A percentile compares a stretch with the other conserved stretches of the same genome.
These are phyloP conservation scores for Pyrenopolyporus hunteri DNA, from an alignment of 495 filamentous ascomycete genomes.

Conservation along the genomic window DNA sequence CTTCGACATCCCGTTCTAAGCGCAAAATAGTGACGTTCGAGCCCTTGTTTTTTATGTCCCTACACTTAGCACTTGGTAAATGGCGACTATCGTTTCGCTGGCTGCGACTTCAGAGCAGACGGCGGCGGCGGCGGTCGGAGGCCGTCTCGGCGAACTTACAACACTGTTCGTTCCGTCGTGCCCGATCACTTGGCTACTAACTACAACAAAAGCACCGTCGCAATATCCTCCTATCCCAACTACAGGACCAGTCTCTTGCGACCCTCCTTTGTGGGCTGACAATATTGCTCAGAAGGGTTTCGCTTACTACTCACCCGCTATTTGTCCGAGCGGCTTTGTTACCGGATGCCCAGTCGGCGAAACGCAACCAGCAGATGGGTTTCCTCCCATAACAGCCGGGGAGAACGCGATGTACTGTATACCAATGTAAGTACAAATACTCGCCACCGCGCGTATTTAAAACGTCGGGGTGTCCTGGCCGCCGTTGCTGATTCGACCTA, in stretches of 20 bases:
- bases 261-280: slow-evolving; percentile 45
- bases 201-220: slow-evolving; percentile 46
- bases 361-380: slow-evolving; percentile 43
- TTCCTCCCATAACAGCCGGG: slow-evolving; percentile 41
- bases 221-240: slow-evolving; percentile 49
- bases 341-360: slow-evolving; percentile 44
- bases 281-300: slow-evolving; percentile 46
- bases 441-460: too few relatives aligned
- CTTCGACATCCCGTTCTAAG: too few relatives aligned
- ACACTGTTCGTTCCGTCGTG: slow-evolving; percentile 51
- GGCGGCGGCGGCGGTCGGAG: slow-evolving; percentile 8
- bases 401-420: slow-evolving; percentile 51
- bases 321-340: slow-evolving; percentile 49
- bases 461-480: too few relatives aligned
- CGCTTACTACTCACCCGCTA: slow-evolving; percentile 51
- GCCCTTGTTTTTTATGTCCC: not conserved
- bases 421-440: slow-evolving; percentile 30
- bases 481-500: not conserved
- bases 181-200: slow-evolving; percentile 48
- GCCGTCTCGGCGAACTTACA: slow-evolving; percentile 45
- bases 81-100: not conserved
- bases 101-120: not conserved
- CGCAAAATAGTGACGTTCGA: too few relatives aligned
- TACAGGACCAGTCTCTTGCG: slow-evolving; percentile 42
- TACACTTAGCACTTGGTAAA: not conserved